Evolutionary conservation across 805 yeast genomes (phyloP).

Genomic region (Yarrowia yakushimensis): DNA sequence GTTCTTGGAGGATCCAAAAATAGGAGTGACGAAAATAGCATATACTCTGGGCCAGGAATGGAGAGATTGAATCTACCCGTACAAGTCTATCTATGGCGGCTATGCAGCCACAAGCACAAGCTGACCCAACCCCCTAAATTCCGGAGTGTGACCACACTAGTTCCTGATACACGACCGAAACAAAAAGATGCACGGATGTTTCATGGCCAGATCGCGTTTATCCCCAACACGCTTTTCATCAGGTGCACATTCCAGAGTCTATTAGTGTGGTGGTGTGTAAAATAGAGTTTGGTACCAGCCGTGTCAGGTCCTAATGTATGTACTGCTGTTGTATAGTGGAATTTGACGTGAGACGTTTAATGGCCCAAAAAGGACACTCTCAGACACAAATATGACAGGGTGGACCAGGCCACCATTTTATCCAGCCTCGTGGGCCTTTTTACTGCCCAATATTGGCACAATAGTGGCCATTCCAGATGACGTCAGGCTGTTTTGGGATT

Average conservation of each 20-base stretch:
- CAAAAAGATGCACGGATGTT: neutral
- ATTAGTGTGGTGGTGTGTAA: neutral
- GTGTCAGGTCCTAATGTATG: neutral
- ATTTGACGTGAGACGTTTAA: no score
- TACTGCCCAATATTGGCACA: neutral
- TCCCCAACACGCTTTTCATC: neutral
- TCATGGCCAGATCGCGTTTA: neutral
- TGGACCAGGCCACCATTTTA: no score
- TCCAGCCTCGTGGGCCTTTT: neutral
- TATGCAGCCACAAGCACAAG: no score
- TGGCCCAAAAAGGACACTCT: no score
- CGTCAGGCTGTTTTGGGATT: conserved; percentile 19
- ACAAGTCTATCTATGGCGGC: no score
- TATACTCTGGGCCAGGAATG: no score
- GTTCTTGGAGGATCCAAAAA: neutral
- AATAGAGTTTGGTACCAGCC: neutral
- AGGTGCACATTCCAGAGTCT: conserved; percentile 4
- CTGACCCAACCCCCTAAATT: no score
- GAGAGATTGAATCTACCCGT: no score
- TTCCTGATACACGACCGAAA: neutral
- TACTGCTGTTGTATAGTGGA: neutral
- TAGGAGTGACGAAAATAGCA: neutral
- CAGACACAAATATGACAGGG: no score
- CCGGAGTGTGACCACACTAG: neutral
- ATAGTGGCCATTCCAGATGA: neutral